phyloP scores from a whole-genome alignment of 768 basidiomycete species.

The Pisolithus tinctorius region DNA sequence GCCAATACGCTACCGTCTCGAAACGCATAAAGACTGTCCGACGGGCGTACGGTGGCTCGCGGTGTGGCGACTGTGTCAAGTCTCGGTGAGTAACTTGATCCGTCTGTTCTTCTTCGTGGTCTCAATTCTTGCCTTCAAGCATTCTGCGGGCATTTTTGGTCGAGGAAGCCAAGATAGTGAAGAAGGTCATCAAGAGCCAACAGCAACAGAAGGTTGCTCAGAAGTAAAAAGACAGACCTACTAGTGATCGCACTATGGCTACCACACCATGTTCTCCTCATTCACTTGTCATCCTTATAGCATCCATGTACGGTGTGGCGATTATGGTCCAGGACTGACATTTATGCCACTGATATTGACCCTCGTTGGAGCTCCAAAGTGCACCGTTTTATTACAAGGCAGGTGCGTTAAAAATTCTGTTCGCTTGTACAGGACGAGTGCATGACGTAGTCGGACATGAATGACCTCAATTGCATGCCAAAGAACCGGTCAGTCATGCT shows the following conservation, averaged over 20 bases:
- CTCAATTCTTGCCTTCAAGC: constrained; percentile 34
- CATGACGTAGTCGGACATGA: no score
- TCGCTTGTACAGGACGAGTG: no score
- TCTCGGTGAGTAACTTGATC: constrained; percentile 60
- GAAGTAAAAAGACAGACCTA: constrained; percentile 15
- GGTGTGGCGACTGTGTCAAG: constrained; percentile 94
- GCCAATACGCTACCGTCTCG: constrained; percentile 91
- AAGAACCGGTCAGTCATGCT: no score
- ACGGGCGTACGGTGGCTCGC: constrained; percentile 95
- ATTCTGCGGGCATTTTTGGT: constrained; percentile 98
- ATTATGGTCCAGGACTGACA: background rate
- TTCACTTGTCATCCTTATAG: background rate
- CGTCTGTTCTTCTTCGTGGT: background rate
- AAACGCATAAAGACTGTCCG: constrained; percentile 97
- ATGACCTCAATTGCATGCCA: no score
- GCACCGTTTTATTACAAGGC: no score
- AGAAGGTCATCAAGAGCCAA: constrained; percentile 97
- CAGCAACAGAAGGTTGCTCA: constrained; percentile 45
- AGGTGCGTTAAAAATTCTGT: no score
- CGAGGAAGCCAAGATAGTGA: constrained; percentile 99
- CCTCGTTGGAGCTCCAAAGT: no score
- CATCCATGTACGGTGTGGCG: background rate
- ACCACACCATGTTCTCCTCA: background rate
- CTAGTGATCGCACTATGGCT: background rate
- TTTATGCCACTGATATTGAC: background rate